Percentiles rank a stretch among this genome's conserved stretches.
Conservation (phyloP, 192 early-diverging fungal species). For the Dissophora globulifera region DNA sequence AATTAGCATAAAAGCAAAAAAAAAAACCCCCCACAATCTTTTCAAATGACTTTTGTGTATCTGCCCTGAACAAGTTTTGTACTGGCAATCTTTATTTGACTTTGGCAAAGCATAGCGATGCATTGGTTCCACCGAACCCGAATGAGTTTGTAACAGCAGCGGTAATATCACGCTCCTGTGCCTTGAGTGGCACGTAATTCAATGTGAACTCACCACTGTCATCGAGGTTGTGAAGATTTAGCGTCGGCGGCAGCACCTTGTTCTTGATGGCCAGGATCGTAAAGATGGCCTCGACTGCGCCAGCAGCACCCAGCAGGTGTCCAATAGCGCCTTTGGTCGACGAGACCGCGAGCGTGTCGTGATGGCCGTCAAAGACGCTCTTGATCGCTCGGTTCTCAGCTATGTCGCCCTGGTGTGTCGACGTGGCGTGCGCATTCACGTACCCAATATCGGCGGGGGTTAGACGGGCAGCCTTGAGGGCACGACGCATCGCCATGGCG, state of each 20-base stretch:
- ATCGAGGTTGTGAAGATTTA: constrained; percentile 74
- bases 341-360: constrained; percentile 73
- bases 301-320: constrained; percentile 95
- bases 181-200: constrained; percentile 81
- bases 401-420: constrained; percentile 82
- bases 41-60: no score
- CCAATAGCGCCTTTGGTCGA: constrained; percentile 94
- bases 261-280: constrained; percentile 82
- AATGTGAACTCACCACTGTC: constrained; percentile 78
- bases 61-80: no score
- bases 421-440: constrained; percentile 95
- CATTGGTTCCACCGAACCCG: constrained; percentile 91
- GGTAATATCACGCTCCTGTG: constrained; percentile 70
- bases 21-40: no score
- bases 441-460: constrained; percentile 77
- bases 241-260: constrained; percentile 83
- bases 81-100: constrained; percentile 48
- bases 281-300: constrained; percentile 93
- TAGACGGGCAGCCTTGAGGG: constrained; percentile 72
- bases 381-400: constrained; percentile 90
- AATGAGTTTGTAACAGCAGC: constrained; percentile 89
- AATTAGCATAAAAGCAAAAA: no score
- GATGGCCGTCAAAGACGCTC: constrained; percentile 70
- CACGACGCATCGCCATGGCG: constrained; percentile 85
- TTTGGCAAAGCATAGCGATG: constrained; percentile 74